These are phyloP conservation scores for Septoria petroselini DNA, from an alignment of 2,329 filamentous ascomycete species.

Conservation along the genomic window DNA sequence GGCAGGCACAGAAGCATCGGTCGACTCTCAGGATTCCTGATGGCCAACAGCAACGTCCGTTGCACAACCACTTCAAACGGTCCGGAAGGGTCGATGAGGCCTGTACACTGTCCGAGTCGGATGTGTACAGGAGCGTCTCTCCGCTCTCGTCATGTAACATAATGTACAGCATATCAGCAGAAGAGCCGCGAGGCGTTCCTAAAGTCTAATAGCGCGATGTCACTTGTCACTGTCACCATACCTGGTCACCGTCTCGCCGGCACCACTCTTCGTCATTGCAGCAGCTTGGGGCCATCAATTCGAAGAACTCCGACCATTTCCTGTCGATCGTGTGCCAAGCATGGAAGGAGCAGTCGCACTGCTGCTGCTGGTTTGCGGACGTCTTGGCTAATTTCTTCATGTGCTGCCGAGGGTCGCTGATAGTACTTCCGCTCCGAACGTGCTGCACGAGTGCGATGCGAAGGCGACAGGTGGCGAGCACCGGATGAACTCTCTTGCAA, in stretches of 20 bases:
- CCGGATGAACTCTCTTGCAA: neutral
- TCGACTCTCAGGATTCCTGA: neutral
- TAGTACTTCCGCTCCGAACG: too few relatives aligned
- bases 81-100: too few relatives aligned
- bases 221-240: neutral
- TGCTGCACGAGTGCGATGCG: neutral
- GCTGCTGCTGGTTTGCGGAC: too few relatives aligned
- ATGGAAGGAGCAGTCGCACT: too few relatives aligned
- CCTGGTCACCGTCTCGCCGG: neutral
- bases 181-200: neutral
- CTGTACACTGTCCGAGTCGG: too few relatives aligned
- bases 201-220: constrained; percentile 4
- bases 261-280: too few relatives aligned
- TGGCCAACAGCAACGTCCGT: too few relatives aligned
- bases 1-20: constrained; percentile 22
- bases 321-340: too few relatives aligned
- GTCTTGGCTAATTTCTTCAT: neutral
- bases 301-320: too few relatives aligned
- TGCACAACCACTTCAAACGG: too few relatives aligned
- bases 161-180: constrained; percentile 11
- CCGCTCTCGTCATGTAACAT: constrained; percentile 3
- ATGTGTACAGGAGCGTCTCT: neutral
- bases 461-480: neutral
- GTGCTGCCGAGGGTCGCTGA: neutral
- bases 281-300: too few relatives aligned